These are phyloP conservation scores for Cryptosporidium tyzzeri DNA, from an alignment of 169 alveolate species.

Conservation along the genomic window DNA sequence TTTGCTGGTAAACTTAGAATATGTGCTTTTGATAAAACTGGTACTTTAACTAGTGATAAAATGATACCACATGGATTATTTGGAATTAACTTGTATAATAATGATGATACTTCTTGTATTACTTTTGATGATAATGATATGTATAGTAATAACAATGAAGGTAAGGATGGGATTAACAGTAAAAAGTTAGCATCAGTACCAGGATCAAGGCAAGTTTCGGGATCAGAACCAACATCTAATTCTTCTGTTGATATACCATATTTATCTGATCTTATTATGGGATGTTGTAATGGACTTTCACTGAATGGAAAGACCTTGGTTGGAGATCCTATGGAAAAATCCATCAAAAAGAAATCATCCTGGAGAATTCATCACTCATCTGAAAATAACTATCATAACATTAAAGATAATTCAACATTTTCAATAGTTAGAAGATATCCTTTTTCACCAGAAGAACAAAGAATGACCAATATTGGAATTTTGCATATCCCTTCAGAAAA, in stretches of 20 bases:
- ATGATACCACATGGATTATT: conserved; percentile 84
- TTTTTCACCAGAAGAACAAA: conserved; percentile 88
- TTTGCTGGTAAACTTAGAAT: conserved; percentile 93
- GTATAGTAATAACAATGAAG: not conserved
- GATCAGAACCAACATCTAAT: no score
- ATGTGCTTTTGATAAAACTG: conserved; percentile 98
- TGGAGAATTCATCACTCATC: conserved; percentile 34
- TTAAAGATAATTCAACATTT: conserved; percentile 38
- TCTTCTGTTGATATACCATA: conserved; percentile 75
- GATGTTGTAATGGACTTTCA: conserved; percentile 95
- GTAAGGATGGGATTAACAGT: no score
- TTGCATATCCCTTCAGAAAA: not conserved
- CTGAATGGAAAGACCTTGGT: conserved; percentile 86
- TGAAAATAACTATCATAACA: conserved; percentile 3
- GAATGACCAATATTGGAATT: conserved; percentile 84
- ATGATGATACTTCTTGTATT: conserved; percentile 7
- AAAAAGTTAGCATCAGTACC: no score
- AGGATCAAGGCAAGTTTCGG: no score
- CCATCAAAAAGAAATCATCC: conserved; percentile 23
- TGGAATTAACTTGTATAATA: conserved; percentile 24
- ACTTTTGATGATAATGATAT: not conserved
- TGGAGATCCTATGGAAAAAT: conserved; percentile 97
- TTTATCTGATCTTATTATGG: conserved; percentile 89
- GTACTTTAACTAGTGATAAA: conserved; percentile 96
- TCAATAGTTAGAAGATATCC: conserved; percentile 84